Base-by-base conservation (phyloP, 1,139 yeast genomes). In the Saccharomyces hybrid region DNA sequence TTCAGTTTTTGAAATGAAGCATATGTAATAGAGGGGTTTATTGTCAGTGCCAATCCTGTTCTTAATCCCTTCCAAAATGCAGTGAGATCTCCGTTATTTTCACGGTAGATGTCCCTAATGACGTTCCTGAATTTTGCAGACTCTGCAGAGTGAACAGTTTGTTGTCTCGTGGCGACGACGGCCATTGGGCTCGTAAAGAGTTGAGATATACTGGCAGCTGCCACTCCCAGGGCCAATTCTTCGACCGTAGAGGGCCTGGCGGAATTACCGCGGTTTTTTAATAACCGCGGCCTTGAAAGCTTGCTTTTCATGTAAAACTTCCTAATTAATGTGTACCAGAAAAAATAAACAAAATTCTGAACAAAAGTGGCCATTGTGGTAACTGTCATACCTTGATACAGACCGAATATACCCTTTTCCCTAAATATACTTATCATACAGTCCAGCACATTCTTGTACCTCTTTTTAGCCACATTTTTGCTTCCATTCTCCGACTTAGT, bases 21-120 rank as follows among this genome's bases (percentile, higher is more conserved):
- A 69, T 88, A 88, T 5, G 96, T 88, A 67, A 88, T 88, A 47
- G 95, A 84, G 3, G 96, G 96, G 73, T 88, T 88, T 57, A 85
- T 76, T 44, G 93, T 88, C 53, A 88, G 78, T 5, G 88, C 87
- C 64, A 88, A 72, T 11, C 90, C 83, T 8, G 90, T 96, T 68
- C 88, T 84, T 58, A 88, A 78, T 0, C 96, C 96, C 62, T 84
- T 78, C 96, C 96, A 88, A 58, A 88, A 80, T 0, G 95, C 95
- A 14, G 79, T 70, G 48, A 83, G 59, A 4, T 62, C 60, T 26
- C 61, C 60, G 27, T 95, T 91, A 62, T 86, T 88, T 51, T 85
- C 83, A n/a, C 74, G 74, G 54, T 81, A 70, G 47, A 88, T 79
- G 56, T 83, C 82, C 56, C 75, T 73, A 4, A 62, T 54, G 31